Conservation (phyloP, 1,284 basidiomycete genomes). For the Cutaneotrichosporon arboriforme region DNA sequence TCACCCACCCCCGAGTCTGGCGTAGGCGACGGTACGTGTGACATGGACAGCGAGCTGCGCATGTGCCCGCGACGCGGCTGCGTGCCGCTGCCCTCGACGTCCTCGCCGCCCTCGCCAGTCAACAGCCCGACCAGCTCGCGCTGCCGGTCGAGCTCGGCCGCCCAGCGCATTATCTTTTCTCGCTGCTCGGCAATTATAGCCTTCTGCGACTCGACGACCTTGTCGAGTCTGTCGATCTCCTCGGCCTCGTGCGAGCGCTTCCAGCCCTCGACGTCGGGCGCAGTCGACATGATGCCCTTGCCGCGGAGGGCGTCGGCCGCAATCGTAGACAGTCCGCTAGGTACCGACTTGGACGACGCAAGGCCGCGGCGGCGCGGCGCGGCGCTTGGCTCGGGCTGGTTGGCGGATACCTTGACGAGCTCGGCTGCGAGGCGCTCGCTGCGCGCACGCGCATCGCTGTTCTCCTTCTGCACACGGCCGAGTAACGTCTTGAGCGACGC, state of each 20-base stretch:
- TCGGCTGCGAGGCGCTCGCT: slow-evolving; percentile 12
- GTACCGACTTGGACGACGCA: slow-evolving; percentile 5
- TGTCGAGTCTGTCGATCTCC: slow-evolving; percentile 41
- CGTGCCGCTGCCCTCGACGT: background rate
- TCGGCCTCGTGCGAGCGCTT: slow-evolving; percentile 19
- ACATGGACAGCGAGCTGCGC: slow-evolving; percentile 2
- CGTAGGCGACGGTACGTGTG: background rate
- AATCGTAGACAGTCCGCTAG: background rate
- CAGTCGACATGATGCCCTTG: slow-evolving; percentile 3
- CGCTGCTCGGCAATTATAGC: slow-evolving; percentile 41
- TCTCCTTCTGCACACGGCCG: slow-evolving; percentile 1
- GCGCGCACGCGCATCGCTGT: slow-evolving; percentile 3
- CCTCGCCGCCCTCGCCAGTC: slow-evolving; percentile 10
- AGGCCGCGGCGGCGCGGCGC: background rate
- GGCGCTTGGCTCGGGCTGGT: background rate
- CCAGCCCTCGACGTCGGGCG: slow-evolving; percentile 9
- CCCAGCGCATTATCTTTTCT: slow-evolving; percentile 43
- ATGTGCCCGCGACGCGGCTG: slow-evolving; percentile 1
- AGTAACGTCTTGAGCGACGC: slow-evolving; percentile 4
- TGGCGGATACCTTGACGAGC: background rate
- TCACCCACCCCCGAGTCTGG: too few relatives aligned
- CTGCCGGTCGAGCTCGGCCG: slow-evolving; percentile 43
- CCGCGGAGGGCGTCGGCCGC: slow-evolving; percentile 7
- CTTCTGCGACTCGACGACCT: slow-evolving; percentile 41
- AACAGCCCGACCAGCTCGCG: slow-evolving; percentile 38